Conservation (phyloP, 148 eudicot genomes). For the Fagopyrum tataricum region DNA sequence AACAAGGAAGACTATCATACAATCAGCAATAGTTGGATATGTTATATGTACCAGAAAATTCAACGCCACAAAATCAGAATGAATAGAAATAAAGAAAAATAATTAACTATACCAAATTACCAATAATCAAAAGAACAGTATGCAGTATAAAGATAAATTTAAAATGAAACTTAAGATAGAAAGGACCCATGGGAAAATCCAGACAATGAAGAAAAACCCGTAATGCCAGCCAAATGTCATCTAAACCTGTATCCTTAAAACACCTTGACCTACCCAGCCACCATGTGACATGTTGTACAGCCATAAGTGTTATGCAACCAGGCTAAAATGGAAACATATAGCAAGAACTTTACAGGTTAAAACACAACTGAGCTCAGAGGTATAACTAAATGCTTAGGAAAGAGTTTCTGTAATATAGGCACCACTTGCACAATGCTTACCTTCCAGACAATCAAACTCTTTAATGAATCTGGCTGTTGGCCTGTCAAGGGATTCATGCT, state of each 20-base stretch:
- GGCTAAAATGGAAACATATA: too few relatives aligned
- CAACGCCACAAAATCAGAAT: not conserved
- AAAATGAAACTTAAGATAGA: not conserved
- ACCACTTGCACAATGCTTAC: constrained; percentile 24
- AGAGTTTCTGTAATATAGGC: not conserved
- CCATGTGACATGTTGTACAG: too few relatives aligned
- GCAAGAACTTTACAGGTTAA: not conserved
- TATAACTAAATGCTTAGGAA: not conserved
- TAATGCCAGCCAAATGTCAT: too few relatives aligned
- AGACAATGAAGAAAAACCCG: not conserved
- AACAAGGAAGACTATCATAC: not conserved
- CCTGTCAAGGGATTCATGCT: constrained; percentile 63
- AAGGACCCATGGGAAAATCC: not conserved
- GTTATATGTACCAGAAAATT: not conserved
- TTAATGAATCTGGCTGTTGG: constrained; percentile 87
- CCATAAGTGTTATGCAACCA: too few relatives aligned
- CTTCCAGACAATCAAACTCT: constrained; percentile 73
- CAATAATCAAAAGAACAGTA: not conserved
- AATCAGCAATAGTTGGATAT: not conserved
- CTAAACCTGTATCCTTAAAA: too few relatives aligned
- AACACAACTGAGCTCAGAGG: not conserved
- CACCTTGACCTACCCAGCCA: too few relatives aligned
- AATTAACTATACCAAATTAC: not conserved
- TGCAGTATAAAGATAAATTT: not conserved
- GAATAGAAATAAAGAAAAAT: not conserved